Percentiles rank a stretch among this genome's conserved stretches.
Evolutionary conservation across 2,329 filamentous ascomycete genomes (phyloP).

Genomic region (Triangularia setosa): DNA sequence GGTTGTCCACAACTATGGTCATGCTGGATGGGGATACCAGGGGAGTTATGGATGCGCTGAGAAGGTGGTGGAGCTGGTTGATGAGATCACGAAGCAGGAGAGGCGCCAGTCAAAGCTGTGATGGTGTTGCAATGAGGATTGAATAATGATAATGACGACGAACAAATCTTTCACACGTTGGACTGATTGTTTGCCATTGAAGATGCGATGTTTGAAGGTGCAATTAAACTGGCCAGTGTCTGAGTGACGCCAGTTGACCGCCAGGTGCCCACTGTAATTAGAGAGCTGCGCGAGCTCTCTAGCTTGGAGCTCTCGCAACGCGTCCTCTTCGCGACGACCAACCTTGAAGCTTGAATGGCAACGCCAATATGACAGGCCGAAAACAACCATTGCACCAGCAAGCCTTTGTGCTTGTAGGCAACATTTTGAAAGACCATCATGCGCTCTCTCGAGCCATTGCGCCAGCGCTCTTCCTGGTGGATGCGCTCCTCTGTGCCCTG

Average conservation of each 20-base stretch:
- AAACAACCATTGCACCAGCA: constrained; percentile 25
- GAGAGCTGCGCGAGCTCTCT: constrained; percentile 1
- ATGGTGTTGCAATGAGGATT: background rate
- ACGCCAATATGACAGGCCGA: constrained; percentile 15
- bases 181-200: background rate
- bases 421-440: constrained; percentile 48
- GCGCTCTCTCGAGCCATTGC: constrained; percentile 48
- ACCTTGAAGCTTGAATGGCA: background rate
- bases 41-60: constrained; percentile 68
- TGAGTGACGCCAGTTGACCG: background rate
- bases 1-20: constrained; percentile 80
- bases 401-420: constrained; percentile 33
- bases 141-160: background rate
- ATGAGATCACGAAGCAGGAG: constrained; percentile 46
- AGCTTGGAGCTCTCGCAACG: constrained; percentile 7
- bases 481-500: constrained; percentile 66
- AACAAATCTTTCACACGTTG: background rate
- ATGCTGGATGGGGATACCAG: constrained; percentile 74
- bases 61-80: constrained; percentile 62
- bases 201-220: background rate
- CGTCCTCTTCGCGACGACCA: constrained; percentile 10
- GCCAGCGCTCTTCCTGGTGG: constrained; percentile 62
- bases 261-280: background rate
- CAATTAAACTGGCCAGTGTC: background rate
- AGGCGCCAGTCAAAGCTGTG: constrained; percentile 27